A percentile compares a stretch with the other conserved stretches of the same genome.
Conservation (phyloP, 768 basidiomycete species). For the Cystobasidium onofrii region DNA sequence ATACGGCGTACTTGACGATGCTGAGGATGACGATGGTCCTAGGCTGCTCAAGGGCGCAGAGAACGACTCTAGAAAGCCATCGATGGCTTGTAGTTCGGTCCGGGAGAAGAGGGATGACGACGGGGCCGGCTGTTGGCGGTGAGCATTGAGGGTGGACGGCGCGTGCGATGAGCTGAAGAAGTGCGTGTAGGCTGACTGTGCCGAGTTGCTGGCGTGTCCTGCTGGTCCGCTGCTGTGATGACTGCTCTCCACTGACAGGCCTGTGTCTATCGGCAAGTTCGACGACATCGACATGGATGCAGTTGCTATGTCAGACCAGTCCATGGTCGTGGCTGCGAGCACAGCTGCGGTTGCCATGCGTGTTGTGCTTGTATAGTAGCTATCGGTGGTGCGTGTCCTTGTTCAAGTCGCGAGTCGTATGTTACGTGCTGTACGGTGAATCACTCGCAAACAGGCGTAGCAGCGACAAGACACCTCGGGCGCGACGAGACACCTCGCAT, state of each 20-base stretch:
- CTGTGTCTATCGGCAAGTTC: too few species aligned
- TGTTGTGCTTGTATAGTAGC: background rate
- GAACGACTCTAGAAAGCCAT: slow-evolving; percentile 16
- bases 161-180: background rate
- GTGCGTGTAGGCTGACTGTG: background rate
- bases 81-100: slow-evolving; percentile 12
- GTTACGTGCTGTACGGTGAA: background rate
- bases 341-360: background rate
- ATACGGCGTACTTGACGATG: background rate
- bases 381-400: background rate
- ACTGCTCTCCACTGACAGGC: too few species aligned
- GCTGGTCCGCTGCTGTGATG: too few species aligned
- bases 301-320: background rate
- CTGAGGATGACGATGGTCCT: background rate
- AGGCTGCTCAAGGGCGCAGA: background rate
- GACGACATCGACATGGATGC: too few species aligned
- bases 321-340: background rate
- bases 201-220: too few species aligned
- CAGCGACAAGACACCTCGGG: background rate
- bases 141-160: background rate
- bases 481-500: background rate
- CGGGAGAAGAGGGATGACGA: slow-evolving; percentile 7
- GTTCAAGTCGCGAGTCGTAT: background rate
- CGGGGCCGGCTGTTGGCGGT: background rate
- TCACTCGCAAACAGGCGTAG: background rate